These are phyloP conservation scores for Ceratobasidium sp. DNA, from an alignment of 1,284 basidiomycete genomes.

Conservation along the genomic window DNA sequence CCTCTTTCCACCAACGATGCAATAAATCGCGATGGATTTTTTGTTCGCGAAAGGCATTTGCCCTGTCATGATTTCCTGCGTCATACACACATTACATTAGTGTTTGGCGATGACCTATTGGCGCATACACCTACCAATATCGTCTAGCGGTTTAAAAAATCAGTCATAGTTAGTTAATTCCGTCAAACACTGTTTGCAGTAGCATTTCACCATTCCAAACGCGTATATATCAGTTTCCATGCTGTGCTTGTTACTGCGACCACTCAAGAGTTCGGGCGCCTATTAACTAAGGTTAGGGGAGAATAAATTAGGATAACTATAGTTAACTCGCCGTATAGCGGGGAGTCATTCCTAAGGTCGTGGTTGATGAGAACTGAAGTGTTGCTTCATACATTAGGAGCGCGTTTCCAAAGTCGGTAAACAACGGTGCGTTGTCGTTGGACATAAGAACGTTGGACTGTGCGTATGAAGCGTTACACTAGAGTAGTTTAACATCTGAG, in stretches of 20 bases:
- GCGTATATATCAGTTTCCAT: slow-evolving; percentile 24
- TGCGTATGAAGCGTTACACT: not conserved
- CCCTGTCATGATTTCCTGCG: slow-evolving; percentile 13
- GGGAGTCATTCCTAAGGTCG: not conserved
- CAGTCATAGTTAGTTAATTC: not conserved
- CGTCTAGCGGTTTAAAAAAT: not conserved
- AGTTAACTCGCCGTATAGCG: slow-evolving; percentile 9
- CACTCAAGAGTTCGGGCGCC: slow-evolving; percentile 16
- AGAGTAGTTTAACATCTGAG: too few species aligned
- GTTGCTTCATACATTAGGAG: not conserved
- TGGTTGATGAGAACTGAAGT: not conserved
- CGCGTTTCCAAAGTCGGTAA: slow-evolving; percentile 34
- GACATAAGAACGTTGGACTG: slow-evolving; percentile 34
- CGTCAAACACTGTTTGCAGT: not conserved
- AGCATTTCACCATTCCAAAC: slow-evolving; percentile 30
- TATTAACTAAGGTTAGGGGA: not conserved
- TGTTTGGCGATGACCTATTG: too few species aligned
- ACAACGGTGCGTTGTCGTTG: not conserved
- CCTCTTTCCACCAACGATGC: not conserved
- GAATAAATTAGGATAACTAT: not conserved
- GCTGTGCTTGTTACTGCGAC: not conserved
- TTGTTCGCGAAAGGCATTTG: not conserved
- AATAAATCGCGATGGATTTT: not conserved
- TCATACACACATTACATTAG: not conserved
- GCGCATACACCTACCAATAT: not conserved